Evolutionary conservation across 2,329 filamentous ascomycete genomes (phyloP), one percentile per base, ranked within the genome.

Genomic region (Colletotrichum salicis): DNA sequence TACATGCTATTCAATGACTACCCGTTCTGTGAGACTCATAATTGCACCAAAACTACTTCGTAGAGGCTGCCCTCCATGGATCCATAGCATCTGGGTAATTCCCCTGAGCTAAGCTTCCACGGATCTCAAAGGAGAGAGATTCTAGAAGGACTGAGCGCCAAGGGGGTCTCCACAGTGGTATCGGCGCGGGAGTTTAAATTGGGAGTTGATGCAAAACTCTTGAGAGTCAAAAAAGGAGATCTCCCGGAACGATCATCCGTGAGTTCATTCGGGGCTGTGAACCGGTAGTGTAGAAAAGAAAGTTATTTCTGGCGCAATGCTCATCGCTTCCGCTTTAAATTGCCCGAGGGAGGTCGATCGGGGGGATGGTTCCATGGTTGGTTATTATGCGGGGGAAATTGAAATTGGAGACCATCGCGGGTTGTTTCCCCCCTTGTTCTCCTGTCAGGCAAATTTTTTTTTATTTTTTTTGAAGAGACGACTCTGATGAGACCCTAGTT

Each of bases 241-340:
- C 60, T 70, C 37, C 67, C 70, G 67, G 8, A 56, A 22, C 35
- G 59, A 71, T 71, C 65, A 54, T 11, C 41, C 41, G 19, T 22
- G 10, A 8, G 19, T 22, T 22, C 41, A 33, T 27, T 35, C 54
- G 48, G 48, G 66, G 55, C 60, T 31, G 59, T 45, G 60, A 66
- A 8, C 70, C 48, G 59, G 60, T 33, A 5, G n/a, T 48, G 41
- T 48, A n/a, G 6, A 19, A 19, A 22, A 48, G 27, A 24, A 72
- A 62, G 41, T 62, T 66, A 72, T 66, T 70, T 72, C 55, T 61
- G 52, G 66, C 60, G n/a, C 41, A 58, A 70, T 72, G 70, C 70
- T 58, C 67, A 72, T 72, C 70, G 55, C 56, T 61, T 51, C 70
- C 61, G 56, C 56, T 69, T 71, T 69, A 51, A 69, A 69, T 60